Evolutionary conservation across 148 eudicot genomes (phyloP).

Genomic region (Rhododendron kiyosumense): DNA sequence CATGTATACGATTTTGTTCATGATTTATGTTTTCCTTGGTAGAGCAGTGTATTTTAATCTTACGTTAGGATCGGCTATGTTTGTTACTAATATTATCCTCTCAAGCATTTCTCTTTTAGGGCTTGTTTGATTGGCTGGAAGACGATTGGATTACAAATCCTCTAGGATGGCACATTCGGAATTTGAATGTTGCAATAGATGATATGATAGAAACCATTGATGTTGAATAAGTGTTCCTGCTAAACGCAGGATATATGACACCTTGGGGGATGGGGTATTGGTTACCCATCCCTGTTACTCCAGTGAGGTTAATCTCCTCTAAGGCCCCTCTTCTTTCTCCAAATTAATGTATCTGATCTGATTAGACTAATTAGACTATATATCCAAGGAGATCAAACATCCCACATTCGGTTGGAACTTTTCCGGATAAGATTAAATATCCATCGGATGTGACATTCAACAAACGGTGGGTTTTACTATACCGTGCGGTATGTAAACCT

Average conservation of each 20-base stretch:
- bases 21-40: neutral
- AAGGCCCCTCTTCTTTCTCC: neutral
- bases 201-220: neutral
- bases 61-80: neutral
- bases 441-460: neutral
- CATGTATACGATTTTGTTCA: neutral
- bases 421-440: neutral
- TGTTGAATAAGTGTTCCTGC: neutral
- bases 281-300: neutral
- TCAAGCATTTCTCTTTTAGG: neutral
- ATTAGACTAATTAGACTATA: neutral
- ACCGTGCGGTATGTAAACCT: neutral
- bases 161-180: neutral
- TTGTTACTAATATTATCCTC: neutral
- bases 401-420: neutral
- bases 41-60: constrained; percentile 7
- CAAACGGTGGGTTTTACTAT: neutral
- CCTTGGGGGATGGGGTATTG: neutral
- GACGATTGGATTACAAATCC: neutral
- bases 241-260: neutral
- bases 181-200: neutral
- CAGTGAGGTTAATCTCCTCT: neutral
- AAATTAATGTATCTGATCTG: neutral
- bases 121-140: neutral
- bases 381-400: neutral